Base-by-base conservation (phyloP, 352 stramenopile genomes). In the Bremia lactucae region DNA sequence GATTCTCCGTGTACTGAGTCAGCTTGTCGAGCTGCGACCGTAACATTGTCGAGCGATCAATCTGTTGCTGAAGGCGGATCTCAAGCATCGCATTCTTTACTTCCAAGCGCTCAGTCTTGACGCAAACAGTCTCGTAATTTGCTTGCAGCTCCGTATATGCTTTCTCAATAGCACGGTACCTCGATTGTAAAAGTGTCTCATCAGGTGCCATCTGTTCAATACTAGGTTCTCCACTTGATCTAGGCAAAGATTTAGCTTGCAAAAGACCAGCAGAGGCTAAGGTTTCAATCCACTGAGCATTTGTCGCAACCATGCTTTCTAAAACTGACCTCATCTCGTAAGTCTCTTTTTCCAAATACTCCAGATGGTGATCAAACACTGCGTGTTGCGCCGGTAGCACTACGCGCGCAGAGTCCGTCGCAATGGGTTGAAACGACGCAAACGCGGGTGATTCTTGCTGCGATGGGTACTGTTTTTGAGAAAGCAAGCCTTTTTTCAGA, bases 301-400 rank as follows among this genome's bases (percentile, higher is more conserved):
- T 87, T 18, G 69, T 83, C 18, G 62, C 71, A 31, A 87, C 69
- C 72, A 84, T 84, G 20, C 62, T 72, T 34, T 87, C 69, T 2
- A 87, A 37, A 23, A 76, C 39, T 4, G 50, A 51, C 55, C 76
- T 83, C 72, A 87, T 87, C 20, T 82, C 69, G 16, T 55, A 42
- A 16, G 69, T 82, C 43, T 87, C 74, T 42, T 74, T 73, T 42
- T 84, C 67, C 18, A 87, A 45, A 33, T 79, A 82, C 43, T 72
- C 62, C 21, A 87, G 46, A 36, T 87, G 74, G 25, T 76, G 59
- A 43, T 87, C 74, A 14, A 83, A 67, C 36, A 71, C 35, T n/a
- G 52, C 52, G 26, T 37, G 63, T 6, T 55, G 64, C 6, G 71
- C n/a, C n/a, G n/a, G n/a, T n/a, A n/a, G n/a, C n/a, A n/a, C n/a